Base-by-base conservation (phyloP, 2,329 filamentous ascomycete genomes). In the Cadophora gregata region DNA sequence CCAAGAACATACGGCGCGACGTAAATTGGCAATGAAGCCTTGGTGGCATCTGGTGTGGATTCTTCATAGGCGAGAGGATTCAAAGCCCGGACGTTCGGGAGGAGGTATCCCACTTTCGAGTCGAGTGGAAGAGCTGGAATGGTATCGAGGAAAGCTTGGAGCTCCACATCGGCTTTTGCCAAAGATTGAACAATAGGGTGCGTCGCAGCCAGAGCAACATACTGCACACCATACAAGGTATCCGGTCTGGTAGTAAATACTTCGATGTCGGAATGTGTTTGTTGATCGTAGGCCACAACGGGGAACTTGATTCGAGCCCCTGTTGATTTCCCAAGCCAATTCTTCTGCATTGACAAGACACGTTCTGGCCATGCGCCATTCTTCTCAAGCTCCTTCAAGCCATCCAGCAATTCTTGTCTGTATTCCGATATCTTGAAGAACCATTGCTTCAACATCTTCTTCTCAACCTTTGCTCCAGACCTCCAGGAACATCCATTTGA, bases 191-290 rank as follows among this genome's bases (percentile, higher is more conserved):
- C 92, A 4, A 93, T 80, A 0, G 90, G 88, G 70, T 96, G 93
- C 1, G 85, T 85, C 19, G 92, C 81, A 1, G 93, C 91, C 16
- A 97, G 82, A 0, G 93, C 93, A 64, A 97, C 73, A 76, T 95
- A 97, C 75, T 96, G 92, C 6, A 92, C 93, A 0, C 92, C 93
- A 72, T 92, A 91, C n/a, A 97, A 80, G 1, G 93, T 97, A 77
- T 97, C 93, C 7, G 92, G 90, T 24, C 93, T 85, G 6, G 93
- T 96, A 1, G 93, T 97, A 75, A 92, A 97, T 9, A 96, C 89
- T 71, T 92, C 85, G 42, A 96, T 83, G 9, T 72, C 69, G 21
- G 70, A 63, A 55, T 70, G 65, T 36, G 66, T 66, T 42, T 70
- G 53, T 19, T 69, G 53, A 31, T 72, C 70, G 25, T 70, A 67